Base-by-base conservation (phyloP, 225 moss, liverwort and hornwort species). In the Marchantia polymorpha region DNA sequence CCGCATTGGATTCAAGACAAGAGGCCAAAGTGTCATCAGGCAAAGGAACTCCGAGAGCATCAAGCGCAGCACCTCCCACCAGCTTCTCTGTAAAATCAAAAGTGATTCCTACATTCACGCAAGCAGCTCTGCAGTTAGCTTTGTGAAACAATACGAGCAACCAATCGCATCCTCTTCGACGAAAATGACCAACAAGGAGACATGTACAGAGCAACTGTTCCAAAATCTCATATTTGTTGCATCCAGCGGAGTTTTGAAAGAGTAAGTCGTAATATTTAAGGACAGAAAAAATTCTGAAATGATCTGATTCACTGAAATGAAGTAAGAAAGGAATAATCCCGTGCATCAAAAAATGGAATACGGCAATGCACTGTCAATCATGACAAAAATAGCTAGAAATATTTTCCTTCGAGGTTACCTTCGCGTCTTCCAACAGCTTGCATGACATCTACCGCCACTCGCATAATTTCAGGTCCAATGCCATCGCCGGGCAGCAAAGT, bases 51-150 rank as follows among this genome's bases (percentile, higher is more conserved):
- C 94, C 93, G 68, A 88, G 80, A 63, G 85, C 91, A 83, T 99
- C 97, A 79, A 99, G 89, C 29, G 97, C 97, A 73, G 92, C 94
- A 83, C 97, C 97, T 55, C 97, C 97, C n/a, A 99, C 87, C 80
- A 90, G 78, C 87, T 91, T 91, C 85, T 95, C 91, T 22, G 83
- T 90, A 47, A 99, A 89, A n/a, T 99, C 90, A 53, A 95, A 92
- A 47, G 84, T 85, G 17, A 94, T 83, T 69, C 91, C 96, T 97
- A 80, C 64, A 83, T 39, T 50, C 20, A 54, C 47, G 10, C 51
- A 30, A 55, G 23, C 8, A 54, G 25, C 27, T 2, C 11, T 73
- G 54, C 8, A 51, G 20, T 50, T 11, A 22, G n/a, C 22, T 49
- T n/a, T 39, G 7, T 49, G 22, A 49, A 71, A 23, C 49, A 7